phyloP scores from a whole-genome alignment of 2,329 filamentous ascomycete species.

The Chaetomium sp. region DNA sequence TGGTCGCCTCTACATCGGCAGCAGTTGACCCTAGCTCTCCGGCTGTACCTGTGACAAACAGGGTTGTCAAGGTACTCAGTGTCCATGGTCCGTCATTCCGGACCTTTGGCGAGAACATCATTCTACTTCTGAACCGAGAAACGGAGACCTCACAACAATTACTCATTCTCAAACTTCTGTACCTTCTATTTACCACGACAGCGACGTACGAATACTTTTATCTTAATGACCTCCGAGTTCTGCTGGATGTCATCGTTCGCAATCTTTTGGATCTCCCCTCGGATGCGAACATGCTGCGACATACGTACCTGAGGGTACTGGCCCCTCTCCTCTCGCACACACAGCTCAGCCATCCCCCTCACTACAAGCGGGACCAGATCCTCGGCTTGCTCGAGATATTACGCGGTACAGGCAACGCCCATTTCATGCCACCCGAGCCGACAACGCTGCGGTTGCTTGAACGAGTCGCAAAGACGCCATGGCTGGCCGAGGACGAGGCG shows the following conservation, averaged over 20 bases:
- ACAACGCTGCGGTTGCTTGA: slow-evolving; percentile 77
- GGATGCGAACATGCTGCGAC: slow-evolving; percentile 74
- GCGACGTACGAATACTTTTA: slow-evolving; percentile 98
- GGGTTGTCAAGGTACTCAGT: slow-evolving; percentile 88
- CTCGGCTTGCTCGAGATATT: slow-evolving; percentile 74
- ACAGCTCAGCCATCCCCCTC: slow-evolving; percentile 79
- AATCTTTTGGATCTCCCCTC: slow-evolving; percentile 95
- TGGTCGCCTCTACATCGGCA: slow-evolving; percentile 70
- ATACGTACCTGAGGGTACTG: slow-evolving; percentile 92
- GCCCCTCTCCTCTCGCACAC: slow-evolving; percentile 90
- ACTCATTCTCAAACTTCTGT: slow-evolving; percentile 93
- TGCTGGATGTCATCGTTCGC: slow-evolving; percentile 93
- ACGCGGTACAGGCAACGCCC: slow-evolving; percentile 64
- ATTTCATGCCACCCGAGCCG: slow-evolving; percentile 80
- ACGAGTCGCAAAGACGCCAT: slow-evolving; percentile 71
- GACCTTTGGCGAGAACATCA: slow-evolving; percentile 97
- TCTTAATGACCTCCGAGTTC: slow-evolving; percentile 91
- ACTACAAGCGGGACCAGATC: slow-evolving; percentile 91
- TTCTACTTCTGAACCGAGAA: slow-evolving; percentile 90
- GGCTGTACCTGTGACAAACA: slow-evolving; percentile 72
- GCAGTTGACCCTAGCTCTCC: slow-evolving; percentile 45
- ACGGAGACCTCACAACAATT: slow-evolving; percentile 92
- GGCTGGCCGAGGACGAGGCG: slow-evolving; percentile 57
- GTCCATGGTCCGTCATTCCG: slow-evolving; percentile 79
- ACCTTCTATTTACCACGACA: slow-evolving; percentile 89